Conservation (phyloP, 164 flowering plant genomes). For the Echeveria elegans region DNA sequence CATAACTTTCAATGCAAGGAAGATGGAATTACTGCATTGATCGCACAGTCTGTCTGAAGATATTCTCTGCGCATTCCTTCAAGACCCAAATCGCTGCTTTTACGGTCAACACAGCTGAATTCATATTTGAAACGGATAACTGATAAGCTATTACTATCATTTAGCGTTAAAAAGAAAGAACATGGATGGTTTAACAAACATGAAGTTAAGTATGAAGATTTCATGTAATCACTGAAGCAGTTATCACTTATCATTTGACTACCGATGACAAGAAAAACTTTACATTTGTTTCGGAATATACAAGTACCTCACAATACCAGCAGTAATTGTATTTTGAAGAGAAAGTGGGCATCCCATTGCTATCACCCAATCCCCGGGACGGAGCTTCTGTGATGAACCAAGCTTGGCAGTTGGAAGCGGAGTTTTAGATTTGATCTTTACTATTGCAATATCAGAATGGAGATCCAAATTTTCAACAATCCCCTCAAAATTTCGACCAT, state of each 20-base stretch:
- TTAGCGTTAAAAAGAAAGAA: not conserved
- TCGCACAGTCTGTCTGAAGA: constrained; percentile 89
- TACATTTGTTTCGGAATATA: not conserved
- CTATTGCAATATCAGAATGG: constrained; percentile 87
- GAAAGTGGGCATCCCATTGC: constrained; percentile 92
- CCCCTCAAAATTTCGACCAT: constrained; percentile 88
- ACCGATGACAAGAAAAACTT: not conserved
- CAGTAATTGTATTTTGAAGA: constrained; percentile 90
- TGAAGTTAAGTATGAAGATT: not conserved
- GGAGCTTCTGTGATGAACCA: constrained; percentile 74
- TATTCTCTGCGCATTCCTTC: constrained; percentile 86
- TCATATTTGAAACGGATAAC: constrained; percentile 2
- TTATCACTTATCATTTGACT: not conserved
- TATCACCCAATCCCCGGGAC: constrained; percentile 95
- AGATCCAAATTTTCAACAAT: constrained; percentile 75
- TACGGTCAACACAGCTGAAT: constrained; percentile 86
- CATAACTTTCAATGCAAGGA: not conserved
- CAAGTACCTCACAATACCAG: constrained; percentile 82
- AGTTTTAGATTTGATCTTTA: constrained; percentile 71
- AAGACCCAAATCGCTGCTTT: constrained; percentile 91
- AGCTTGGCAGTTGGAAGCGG: constrained; percentile 82
- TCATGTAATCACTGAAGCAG: not conserved
- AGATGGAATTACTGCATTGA: constrained; percentile 48
- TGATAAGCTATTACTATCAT: constrained; percentile 1
- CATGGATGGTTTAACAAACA: not conserved